Conservation (phyloP, 371 early-diverging fungal genomes). For the Choanephora cucurbitarum region DNA sequence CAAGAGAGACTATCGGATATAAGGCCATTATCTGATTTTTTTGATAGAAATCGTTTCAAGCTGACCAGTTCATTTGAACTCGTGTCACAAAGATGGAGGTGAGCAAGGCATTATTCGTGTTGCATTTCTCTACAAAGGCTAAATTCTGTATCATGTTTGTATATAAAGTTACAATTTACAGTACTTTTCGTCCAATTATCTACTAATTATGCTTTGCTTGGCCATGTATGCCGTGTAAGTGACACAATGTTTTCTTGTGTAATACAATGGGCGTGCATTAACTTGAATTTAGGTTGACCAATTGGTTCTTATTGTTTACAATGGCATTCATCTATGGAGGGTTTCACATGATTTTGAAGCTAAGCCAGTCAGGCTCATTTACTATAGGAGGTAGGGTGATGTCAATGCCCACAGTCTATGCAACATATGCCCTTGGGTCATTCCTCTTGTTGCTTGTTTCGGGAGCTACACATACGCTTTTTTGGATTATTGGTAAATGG, state of each 20-base stretch:
- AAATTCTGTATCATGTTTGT: neutral
- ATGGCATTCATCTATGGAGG: constrained; percentile 45
- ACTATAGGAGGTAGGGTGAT: constrained; percentile 24
- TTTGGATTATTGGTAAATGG: constrained; percentile 55
- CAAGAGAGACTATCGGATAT: constrained; percentile 42
- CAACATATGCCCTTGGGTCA: constrained; percentile 34
- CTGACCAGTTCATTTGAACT: constrained; percentile 44
- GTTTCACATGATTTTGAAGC: constrained; percentile 35
- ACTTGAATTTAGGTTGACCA: constrained; percentile 30
- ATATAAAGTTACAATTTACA: constrained; percentile 54
- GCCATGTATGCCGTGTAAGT: constrained; percentile 63
- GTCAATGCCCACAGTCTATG: constrained; percentile 42
- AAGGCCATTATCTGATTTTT: constrained; percentile 60
- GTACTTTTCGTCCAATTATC: constrained; percentile 65
- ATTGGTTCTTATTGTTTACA: constrained; percentile 43
- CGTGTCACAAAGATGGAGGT: constrained; percentile 49
- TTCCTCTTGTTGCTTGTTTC: constrained; percentile 50
- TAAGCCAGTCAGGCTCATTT: constrained; percentile 31
- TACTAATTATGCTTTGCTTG: constrained; percentile 55
- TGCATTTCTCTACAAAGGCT: too few relatives aligned
- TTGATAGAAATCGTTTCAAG: constrained; percentile 58
- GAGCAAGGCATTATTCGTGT: constrained; percentile 21
- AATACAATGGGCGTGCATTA: too few relatives aligned
- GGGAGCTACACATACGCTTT: constrained; percentile 49
- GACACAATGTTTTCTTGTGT: too few relatives aligned